These are phyloP conservation scores for Aureobasidium sp. DNA, from an alignment of 2,329 filamentous ascomycete genomes.

Conservation along the genomic window DNA sequence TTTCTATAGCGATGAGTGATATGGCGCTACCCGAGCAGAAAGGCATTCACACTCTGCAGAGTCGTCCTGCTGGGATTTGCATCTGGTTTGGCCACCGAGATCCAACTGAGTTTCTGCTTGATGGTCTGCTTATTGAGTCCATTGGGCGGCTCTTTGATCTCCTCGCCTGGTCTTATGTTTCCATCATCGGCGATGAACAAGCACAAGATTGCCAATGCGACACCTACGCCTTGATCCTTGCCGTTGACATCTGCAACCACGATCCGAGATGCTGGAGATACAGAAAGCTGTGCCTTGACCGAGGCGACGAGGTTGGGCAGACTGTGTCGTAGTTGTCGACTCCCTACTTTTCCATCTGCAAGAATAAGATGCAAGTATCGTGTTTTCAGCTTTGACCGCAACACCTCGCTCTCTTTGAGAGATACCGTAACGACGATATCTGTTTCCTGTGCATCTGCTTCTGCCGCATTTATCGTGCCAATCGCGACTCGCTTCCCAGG, in stretches of 20 bases:
- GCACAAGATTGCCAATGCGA: slow-evolving; percentile 69
- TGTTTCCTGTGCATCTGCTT: slow-evolving; percentile 27
- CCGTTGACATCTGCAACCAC: slow-evolving; percentile 49
- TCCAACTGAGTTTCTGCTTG: slow-evolving; percentile 69
- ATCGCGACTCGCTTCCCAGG: slow-evolving; percentile 37
- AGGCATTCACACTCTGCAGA: slow-evolving; percentile 85
- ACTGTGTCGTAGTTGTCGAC: slow-evolving; percentile 69
- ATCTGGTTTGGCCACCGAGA: slow-evolving; percentile 70
- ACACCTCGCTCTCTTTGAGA: neutral
- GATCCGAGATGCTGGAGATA: neutral
- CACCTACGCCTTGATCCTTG: slow-evolving; percentile 72
- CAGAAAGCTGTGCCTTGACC: slow-evolving; percentile 27
- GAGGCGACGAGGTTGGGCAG: slow-evolving; percentile 58
- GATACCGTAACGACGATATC: slow-evolving; percentile 31
- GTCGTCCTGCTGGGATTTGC: slow-evolving; percentile 80
- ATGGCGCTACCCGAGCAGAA: slow-evolving; percentile 51
- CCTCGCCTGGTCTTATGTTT: slow-evolving; percentile 19
- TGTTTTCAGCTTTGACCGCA: slow-evolving; percentile 32
- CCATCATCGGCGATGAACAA: slow-evolving; percentile 63
- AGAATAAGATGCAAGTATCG: slow-evolving; percentile 55
- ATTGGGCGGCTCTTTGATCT: neutral
- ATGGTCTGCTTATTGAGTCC: slow-evolving; percentile 59
- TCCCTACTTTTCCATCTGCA: slow-evolving; percentile 67
- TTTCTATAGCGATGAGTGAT: no score
- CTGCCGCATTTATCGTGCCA: slow-evolving; percentile 32